Percentiles rank a stretch among this genome's conserved stretches.
Evolutionary conservation across 768 basidiomycete species (phyloP).

Genomic region (Punctularia strigosozonata): DNA sequence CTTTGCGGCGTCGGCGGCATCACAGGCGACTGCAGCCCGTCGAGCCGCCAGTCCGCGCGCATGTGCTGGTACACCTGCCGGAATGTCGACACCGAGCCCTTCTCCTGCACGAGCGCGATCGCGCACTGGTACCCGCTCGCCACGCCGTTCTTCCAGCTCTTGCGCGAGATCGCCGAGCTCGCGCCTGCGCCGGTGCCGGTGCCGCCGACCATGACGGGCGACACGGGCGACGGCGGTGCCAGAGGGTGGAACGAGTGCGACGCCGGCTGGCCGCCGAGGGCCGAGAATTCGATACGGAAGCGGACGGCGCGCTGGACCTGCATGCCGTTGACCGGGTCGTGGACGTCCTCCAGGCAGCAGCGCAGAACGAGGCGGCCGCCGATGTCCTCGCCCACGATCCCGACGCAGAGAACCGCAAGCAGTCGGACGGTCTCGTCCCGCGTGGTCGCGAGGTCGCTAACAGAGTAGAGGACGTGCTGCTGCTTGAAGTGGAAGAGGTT

Average conservation of each 20-base stretch:
- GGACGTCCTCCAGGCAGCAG: conserved; percentile 39
- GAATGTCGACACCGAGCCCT: conserved; percentile 84
- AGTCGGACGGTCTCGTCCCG: conserved; percentile 52
- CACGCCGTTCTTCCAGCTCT: conserved; percentile 17
- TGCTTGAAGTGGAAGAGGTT: conserved; percentile 91
- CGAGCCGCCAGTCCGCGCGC: conserved; percentile 54
- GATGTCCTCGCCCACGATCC: conserved; percentile 42
- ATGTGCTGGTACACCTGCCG: conserved; percentile 62
- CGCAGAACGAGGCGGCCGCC: conserved; percentile 30
- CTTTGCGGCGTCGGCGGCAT: no score
- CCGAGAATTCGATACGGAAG: conserved; percentile 76
- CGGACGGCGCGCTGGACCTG: conserved; percentile 22
- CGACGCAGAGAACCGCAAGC: conserved; percentile 53
- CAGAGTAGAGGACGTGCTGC: conserved; percentile 42
- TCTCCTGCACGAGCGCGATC: conserved; percentile 77
- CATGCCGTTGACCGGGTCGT: conserved; percentile 25
- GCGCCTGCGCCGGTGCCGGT: conserved; percentile 14
- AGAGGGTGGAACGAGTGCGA: conserved; percentile 6
- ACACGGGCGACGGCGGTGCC: conserved; percentile 13
- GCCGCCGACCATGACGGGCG: conserved; percentile 14
- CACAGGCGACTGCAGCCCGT: no score
- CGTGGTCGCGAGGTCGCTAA: conserved; percentile 44
- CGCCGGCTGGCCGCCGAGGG: conserved; percentile 7
- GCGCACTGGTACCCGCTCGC: conserved; percentile 39
- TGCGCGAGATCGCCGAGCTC: conserved; percentile 13